These are phyloP conservation scores for Fusarium sp. DNA, from an alignment of 2,329 filamentous ascomycete genomes.

Conservation along the genomic window DNA sequence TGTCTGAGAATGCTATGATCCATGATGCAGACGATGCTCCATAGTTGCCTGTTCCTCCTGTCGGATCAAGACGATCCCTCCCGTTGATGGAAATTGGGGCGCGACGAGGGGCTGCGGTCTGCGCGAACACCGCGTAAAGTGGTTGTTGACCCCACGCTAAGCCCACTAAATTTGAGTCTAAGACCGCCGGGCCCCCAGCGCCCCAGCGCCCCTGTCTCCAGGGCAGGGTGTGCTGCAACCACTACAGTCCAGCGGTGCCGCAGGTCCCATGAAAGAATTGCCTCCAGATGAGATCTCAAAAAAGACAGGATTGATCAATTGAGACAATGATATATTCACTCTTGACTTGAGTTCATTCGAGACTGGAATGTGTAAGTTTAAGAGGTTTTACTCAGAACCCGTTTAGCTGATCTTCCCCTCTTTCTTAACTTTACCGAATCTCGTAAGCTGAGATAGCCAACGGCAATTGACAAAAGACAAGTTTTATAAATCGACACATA, in stretches of 20 bases:
- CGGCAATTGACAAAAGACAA: constrained; percentile 29
- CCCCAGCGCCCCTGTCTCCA: constrained; percentile 29
- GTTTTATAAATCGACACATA: constrained; percentile 28
- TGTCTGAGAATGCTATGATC: constrained; percentile 36
- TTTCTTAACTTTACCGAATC: background rate
- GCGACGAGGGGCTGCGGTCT: constrained; percentile 44
- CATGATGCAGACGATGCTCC: constrained; percentile 42
- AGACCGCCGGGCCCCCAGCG: constrained; percentile 22
- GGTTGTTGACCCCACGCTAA: constrained; percentile 43
- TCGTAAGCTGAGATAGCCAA: constrained; percentile 35
- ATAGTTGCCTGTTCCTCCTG: constrained; percentile 49
- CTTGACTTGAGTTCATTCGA: background rate
- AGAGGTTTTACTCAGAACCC: constrained; percentile 6
- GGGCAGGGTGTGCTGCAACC: constrained; percentile 33
- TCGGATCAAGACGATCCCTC: constrained; percentile 40
- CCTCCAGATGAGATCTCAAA: constrained; percentile 10
- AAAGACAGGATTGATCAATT: constrained; percentile 22
- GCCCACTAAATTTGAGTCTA: constrained; percentile 42
- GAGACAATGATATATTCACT: constrained; percentile 16
- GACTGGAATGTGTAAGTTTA: constrained; percentile 8
- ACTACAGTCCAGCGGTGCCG: constrained; percentile 36
- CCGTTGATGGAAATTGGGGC: constrained; percentile 44
- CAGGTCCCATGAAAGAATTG: constrained; percentile 36
- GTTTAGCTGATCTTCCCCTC: background rate
- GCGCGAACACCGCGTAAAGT: constrained; percentile 48